These are phyloP conservation scores for Pisolithus tinctorius DNA, from an alignment of 768 basidiomycete species.

Conservation along the genomic window DNA sequence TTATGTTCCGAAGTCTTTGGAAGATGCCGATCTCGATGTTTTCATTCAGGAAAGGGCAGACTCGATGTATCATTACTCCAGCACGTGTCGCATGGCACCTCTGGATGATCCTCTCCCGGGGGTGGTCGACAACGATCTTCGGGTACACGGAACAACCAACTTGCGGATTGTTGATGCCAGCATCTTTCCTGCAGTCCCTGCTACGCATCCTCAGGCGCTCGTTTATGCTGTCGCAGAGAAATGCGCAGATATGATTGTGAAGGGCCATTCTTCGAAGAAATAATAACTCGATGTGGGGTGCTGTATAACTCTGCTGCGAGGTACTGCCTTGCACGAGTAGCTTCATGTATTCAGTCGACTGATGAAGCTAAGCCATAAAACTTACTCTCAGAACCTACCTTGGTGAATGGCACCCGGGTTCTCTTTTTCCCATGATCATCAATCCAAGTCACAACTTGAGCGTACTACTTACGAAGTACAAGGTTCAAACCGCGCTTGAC, in stretches of 20 bases:
- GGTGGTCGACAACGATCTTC: constrained; percentile 39
- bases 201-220: constrained; percentile 29
- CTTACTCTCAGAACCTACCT: constrained; percentile 10
- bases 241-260: constrained; percentile 30
- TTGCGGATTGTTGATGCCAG: constrained; percentile 35
- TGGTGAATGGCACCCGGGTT: constrained; percentile 7
- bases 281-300: background rate
- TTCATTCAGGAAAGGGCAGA: constrained; percentile 3
- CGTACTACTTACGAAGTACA: no score
- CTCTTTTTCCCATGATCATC: no score
- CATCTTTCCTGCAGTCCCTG: constrained; percentile 25
- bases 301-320: background rate
- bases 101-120: constrained; percentile 22
- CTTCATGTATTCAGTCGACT: no score
- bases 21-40: constrained; percentile 1
- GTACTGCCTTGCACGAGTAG: no score
- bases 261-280: background rate
- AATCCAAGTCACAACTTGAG: no score
- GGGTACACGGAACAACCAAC: constrained; percentile 39
- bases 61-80: constrained; percentile 31
- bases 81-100: constrained; percentile 32
- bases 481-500: no score
- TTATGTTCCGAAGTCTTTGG: background rate
- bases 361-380: no score
- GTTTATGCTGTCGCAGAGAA: constrained; percentile 31